Percentiles rank a stretch among this genome's conserved stretches.
phyloP scores from a whole-genome alignment of 129 eudicot genomes.

The Calendula officinalis region DNA sequence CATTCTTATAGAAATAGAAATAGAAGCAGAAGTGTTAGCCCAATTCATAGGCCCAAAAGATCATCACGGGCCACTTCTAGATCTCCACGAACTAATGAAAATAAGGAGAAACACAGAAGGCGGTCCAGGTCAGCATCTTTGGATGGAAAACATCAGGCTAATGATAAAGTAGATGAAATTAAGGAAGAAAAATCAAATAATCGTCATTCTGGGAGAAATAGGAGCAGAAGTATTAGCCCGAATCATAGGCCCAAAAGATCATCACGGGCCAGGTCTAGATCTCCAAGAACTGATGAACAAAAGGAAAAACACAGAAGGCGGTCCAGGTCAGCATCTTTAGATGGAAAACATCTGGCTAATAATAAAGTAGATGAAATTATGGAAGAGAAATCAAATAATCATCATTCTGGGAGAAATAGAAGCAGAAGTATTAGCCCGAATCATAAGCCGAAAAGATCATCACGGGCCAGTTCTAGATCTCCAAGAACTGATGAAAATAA shows the following conservation, averaged over 20 bases:
- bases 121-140: slow-evolving; percentile 73
- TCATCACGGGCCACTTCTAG: slow-evolving; percentile 52
- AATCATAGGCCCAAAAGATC: slow-evolving; percentile 46
- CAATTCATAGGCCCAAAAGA: slow-evolving; percentile 49
- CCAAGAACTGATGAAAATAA: slow-evolving; percentile 62
- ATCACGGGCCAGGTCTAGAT: slow-evolving; percentile 54
- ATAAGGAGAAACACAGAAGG: slow-evolving; percentile 49
- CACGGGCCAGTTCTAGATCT: slow-evolving; percentile 59
- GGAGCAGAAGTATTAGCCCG: slow-evolving; percentile 85
- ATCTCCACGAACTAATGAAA: slow-evolving; percentile 68
- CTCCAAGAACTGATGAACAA: slow-evolving; percentile 62
- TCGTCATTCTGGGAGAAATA: slow-evolving; percentile 57
- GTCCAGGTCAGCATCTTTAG: slow-evolving; percentile 74
- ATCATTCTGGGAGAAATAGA: slow-evolving; percentile 45
- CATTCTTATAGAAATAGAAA: slow-evolving; percentile 81
- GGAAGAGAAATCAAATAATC: slow-evolving; percentile 53
- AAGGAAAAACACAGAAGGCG: slow-evolving; percentile 56
- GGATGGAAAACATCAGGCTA: slow-evolving; percentile 52
- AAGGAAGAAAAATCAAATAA: slow-evolving; percentile 52
- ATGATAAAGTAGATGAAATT: slow-evolving; percentile 39
- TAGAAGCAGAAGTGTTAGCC: slow-evolving; percentile 81
- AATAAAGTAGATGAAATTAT: slow-evolving; percentile 40
- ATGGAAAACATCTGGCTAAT: slow-evolving; percentile 45
- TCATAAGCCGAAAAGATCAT: slow-evolving; percentile 45
- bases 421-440: slow-evolving; percentile 82